phyloP scores from a whole-genome alignment of 1,284 basidiomycete species.

The Kwoniella shivajii region DNA sequence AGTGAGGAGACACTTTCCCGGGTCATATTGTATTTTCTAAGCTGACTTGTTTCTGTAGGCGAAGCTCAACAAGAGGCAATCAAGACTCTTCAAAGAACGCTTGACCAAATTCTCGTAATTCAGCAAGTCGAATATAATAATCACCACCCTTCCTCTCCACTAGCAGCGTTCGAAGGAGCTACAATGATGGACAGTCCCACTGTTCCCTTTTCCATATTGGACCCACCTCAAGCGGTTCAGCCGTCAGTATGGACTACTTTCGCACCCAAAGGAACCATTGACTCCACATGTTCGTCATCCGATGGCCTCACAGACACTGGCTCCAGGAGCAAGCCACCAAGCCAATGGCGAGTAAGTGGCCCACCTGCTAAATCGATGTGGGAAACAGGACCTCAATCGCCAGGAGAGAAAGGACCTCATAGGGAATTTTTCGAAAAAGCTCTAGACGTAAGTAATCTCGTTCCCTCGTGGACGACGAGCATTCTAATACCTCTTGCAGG shows the following conservation, averaged over 20 bases:
- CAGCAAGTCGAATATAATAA: conserved; percentile 14
- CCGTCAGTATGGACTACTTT: neutral
- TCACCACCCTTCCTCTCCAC: conserved; percentile 16
- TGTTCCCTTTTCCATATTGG: neutral
- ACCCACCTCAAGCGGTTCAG: neutral
- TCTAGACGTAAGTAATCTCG: conserved; percentile 16
- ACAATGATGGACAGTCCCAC: neutral
- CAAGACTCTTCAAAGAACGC: conserved; percentile 70
- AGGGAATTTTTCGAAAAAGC: conserved; percentile 29
- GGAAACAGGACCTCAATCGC: neutral
- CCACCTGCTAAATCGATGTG: neutral
- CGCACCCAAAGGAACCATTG: neutral
- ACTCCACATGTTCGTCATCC: neutral
- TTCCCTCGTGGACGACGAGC: neutral
- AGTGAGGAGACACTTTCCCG: conserved; percentile 11
- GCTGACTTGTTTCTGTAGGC: conserved; percentile 48
- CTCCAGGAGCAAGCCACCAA: neutral
- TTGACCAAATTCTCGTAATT: conserved; percentile 54
- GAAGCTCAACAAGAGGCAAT: conserved; percentile 75
- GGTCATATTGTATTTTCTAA: conserved; percentile 2
- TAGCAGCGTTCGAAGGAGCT: neutral
- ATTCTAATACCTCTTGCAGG: conserved; percentile 9
- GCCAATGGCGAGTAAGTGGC: neutral
- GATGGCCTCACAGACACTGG: conserved; percentile 1
- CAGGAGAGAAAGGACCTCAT: conserved; percentile 8